Base-by-base conservation (phyloP, 768 basidiomycete species). In the Coprinopsis sp. region DNA sequence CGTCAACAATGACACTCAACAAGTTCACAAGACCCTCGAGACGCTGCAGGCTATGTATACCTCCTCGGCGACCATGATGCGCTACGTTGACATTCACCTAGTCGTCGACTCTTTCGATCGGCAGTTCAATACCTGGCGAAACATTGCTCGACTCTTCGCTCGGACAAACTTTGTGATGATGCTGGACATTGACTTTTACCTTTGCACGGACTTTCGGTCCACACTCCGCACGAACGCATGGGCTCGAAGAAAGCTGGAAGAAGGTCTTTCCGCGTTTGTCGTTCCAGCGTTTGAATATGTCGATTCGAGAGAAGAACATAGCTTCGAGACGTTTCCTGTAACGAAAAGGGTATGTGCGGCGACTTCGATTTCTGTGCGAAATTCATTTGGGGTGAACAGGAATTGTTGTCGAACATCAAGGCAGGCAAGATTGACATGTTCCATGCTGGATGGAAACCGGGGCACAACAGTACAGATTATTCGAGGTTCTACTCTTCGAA, bases 41-140 rank as follows among this genome's bases (percentile, higher is more conserved):
- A 77, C 79, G 11, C 70, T 92, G 22, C 80, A 84, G 55, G 68
- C 67, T 5, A 69, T 92, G 33, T 86, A 91, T 65, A 70, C 71
- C 4, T 79, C 84, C 6, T 81, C 81, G 3, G 77, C 78, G 1
- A 71, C 66, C 45, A 85, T 92, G 77, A 66, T 77, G 36, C 67
- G 64, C 22, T 81, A 77, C 55, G 87, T 92, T 40, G 91, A 93
- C 60, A 79, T 93, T 11, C 91, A 94, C 58, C 79, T 94, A 41
- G 84, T 93, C 24, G 71, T 92, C 52, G 88, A 91, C 55, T 74
- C 79, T 3, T 87, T 85, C 52, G 83, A 84, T 50, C 78, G 90
- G 4, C 87, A 91, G 60, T 84, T 94, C 72, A 94, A 94, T 63
- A 81, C 87, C 19, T 93, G 90, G 87, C 76, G 91, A 27, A 93